Conservation (phyloP, 139 green algal genomes). For the Coelastrella sp. region DNA sequence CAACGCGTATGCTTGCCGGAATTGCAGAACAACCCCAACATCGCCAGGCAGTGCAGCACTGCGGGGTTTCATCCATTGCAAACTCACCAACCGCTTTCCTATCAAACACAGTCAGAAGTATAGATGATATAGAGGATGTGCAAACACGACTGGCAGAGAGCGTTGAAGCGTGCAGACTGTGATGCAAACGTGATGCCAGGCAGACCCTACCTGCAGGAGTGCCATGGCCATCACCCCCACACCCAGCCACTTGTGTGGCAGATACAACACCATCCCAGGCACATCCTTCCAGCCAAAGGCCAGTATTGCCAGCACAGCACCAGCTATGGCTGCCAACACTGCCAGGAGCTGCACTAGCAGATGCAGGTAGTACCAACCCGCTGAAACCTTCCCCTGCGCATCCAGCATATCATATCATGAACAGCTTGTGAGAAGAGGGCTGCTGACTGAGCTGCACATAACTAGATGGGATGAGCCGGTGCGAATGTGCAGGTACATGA, state of each 20-base stretch:
- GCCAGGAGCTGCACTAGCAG: constrained; percentile 5
- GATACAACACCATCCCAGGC: constrained; percentile 21
- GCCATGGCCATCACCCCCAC: constrained; percentile 39
- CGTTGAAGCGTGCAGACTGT: not conserved
- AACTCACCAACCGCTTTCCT: not conserved
- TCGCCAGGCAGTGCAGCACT: too few relatives aligned
- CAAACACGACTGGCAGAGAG: not conserved
- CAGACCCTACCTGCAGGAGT: not conserved
- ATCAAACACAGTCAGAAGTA: not conserved
- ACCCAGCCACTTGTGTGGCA: constrained; percentile 39
- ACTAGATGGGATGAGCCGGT: too few relatives aligned
- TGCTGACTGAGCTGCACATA: too few relatives aligned
- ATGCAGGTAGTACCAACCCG: constrained; percentile 31
- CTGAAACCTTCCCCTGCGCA: too few relatives aligned
- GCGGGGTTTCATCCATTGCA: too few relatives aligned
- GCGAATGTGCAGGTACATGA: too few relatives aligned
- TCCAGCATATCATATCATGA: too few relatives aligned
- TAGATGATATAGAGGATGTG: not conserved
- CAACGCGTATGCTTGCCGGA: not conserved
- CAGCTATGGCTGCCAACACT: not conserved
- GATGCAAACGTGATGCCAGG: not conserved
- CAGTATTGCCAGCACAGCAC: constrained; percentile 29
- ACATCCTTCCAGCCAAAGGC: constrained; percentile 43
- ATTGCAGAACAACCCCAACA: not conserved
- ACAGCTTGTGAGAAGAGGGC: too few relatives aligned